Percentiles rank a stretch among this genome's conserved stretches.
These are phyloP conservation scores for Durio zibethinus DNA, from an alignment of 345 rosid species.

Conservation along the genomic window DNA sequence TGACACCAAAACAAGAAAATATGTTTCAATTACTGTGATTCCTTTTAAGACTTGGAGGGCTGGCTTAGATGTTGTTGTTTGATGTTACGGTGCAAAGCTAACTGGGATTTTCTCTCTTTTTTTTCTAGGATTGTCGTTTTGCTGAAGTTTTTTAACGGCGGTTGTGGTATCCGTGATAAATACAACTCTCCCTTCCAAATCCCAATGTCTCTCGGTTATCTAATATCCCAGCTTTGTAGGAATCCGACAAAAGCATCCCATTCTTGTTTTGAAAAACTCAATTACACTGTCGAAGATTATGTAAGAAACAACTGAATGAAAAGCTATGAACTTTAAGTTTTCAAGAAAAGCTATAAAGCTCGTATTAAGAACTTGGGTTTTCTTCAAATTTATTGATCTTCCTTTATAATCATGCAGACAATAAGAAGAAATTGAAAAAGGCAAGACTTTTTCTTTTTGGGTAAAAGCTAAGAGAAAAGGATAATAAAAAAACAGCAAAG, in stretches of 20 bases:
- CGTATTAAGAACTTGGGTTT: neutral
- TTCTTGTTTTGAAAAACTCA: neutral
- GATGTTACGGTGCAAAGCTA: neutral
- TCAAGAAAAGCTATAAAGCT: neutral
- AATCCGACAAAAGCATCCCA: neutral
- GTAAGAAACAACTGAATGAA: neutral
- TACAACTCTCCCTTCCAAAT: neutral
- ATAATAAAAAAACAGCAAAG: neutral
- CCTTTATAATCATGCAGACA: neutral
- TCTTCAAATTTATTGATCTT: neutral
- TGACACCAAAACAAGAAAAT: neutral
- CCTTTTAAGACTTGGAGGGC: neutral
- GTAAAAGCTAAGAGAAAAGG: no score
- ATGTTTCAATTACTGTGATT: neutral
- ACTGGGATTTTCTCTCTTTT: neutral
- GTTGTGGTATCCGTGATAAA: neutral
- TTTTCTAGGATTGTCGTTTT: neutral
- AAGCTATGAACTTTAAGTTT: neutral
- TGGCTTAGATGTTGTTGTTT: neutral
- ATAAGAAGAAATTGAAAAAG: neutral
- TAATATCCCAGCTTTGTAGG: neutral
- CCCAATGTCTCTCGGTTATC: neutral
- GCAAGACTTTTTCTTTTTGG: rapidly evolving
- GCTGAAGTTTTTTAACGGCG: neutral
- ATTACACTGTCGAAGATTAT: neutral